phyloP scores from a whole-genome alignment of 23 red algal genomes.

The Gracilaria vermiculophylla region DNA sequence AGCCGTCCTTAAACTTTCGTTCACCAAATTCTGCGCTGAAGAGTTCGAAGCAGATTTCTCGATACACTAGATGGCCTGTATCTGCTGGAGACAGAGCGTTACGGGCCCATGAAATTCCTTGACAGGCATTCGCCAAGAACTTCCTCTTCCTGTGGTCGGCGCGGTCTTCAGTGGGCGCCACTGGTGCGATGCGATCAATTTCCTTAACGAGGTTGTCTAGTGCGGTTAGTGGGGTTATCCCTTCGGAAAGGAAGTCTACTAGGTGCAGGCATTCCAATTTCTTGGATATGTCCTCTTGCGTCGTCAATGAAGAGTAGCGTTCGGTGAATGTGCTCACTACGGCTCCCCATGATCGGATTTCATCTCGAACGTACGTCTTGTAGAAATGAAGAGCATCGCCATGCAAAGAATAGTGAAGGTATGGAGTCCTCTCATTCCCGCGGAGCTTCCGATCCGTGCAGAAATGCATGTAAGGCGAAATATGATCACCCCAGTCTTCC shows the following conservation, averaged over 20 bases:
- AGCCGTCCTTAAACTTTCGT: background rate
- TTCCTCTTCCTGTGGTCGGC: background rate
- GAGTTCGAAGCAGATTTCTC: background rate
- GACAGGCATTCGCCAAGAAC: background rate
- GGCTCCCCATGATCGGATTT: background rate
- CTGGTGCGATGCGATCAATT: background rate
- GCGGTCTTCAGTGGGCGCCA: background rate
- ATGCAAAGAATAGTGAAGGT: background rate
- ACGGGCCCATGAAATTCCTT: background rate
- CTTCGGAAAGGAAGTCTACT: background rate
- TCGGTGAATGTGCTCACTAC: background rate
- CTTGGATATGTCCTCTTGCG: background rate
- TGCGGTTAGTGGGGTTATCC: background rate
- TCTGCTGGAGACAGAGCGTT: background rate
- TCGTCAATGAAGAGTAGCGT: background rate
- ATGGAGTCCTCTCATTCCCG: no score
- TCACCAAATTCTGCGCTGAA: background rate
- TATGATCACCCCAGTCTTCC: no score
- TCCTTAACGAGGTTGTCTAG: background rate
- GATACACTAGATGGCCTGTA: background rate
- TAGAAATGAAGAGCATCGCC: conserved; percentile 6
- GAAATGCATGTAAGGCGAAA: no score
- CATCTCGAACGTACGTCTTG: background rate
- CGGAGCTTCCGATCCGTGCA: no score
- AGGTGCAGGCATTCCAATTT: background rate